A percentile compares a stretch with the other conserved stretches of the same genome.
phyloP scores from a whole-genome alignment of 2,329 filamentous ascomycete genomes.

The Diaporthe vexans region DNA sequence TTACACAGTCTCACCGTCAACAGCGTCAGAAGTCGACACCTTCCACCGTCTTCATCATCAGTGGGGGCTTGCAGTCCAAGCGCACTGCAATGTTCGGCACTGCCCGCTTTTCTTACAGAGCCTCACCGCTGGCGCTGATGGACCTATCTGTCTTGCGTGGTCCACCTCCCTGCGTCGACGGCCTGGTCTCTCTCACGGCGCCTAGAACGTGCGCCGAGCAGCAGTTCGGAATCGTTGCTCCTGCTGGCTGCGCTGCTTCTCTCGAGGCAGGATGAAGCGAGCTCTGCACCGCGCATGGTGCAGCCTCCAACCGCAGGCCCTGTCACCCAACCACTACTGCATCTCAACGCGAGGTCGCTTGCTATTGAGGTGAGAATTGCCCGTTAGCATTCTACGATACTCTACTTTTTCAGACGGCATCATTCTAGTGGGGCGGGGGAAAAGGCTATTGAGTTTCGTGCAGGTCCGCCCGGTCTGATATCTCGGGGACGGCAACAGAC shows the following conservation, averaged over 20 bases:
- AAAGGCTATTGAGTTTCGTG: too few species aligned
- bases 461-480: neutral
- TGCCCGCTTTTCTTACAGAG: neutral
- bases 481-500: neutral
- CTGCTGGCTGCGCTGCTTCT: too few species aligned
- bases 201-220: neutral
- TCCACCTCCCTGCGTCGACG: neutral
- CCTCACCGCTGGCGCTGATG: neutral
- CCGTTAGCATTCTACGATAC: neutral
- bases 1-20: neutral
- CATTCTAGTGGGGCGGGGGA: too few species aligned
- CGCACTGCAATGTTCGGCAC: neutral
- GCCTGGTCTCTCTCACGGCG: neutral
- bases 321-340: neutral
- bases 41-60: neutral
- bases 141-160: neutral
- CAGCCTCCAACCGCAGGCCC: neutral
- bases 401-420: too few species aligned
- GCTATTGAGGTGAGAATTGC: neutral
- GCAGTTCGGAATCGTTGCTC: neutral
- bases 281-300: neutral
- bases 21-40: neutral
- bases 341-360: neutral
- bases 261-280: slow-evolving; percentile 14
- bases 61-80: neutral